Evolutionary conservation across 306 rosid genomes (phyloP).

Genomic region (Macrotyloma uniflorum): DNA sequence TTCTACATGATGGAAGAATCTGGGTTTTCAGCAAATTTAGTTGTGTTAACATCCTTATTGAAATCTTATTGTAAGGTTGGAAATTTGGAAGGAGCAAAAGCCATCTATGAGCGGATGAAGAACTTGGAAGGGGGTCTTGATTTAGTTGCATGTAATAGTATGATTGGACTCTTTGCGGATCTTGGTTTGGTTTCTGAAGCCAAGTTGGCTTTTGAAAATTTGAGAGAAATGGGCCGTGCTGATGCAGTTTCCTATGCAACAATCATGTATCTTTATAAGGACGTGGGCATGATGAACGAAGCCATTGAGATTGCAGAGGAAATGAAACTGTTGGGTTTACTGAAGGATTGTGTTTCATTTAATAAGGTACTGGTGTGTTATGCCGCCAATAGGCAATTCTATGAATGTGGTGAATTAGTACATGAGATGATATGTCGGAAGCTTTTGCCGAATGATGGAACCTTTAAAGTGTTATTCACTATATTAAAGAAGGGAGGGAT

Average conservation of each 20-base stretch:
- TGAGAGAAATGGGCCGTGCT: slow-evolving; percentile 61
- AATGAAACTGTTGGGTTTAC: slow-evolving; percentile 75
- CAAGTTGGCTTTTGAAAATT: slow-evolving; percentile 59
- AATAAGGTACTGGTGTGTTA: slow-evolving; percentile 75
- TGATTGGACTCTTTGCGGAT: slow-evolving; percentile 73
- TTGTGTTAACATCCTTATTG: slow-evolving; percentile 72
- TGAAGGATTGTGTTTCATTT: slow-evolving; percentile 73
- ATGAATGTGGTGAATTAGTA: slow-evolving; percentile 74
- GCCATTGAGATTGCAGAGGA: slow-evolving; percentile 86
- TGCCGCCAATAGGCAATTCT: slow-evolving; percentile 63
- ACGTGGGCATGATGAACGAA: slow-evolving; percentile 65
- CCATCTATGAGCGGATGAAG: slow-evolving; percentile 62
- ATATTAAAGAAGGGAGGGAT: slow-evolving; percentile 74
- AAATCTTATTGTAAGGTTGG: slow-evolving; percentile 80
- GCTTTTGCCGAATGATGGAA: slow-evolving; percentile 66
- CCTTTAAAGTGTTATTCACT: slow-evolving; percentile 68
- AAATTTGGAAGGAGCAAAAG: slow-evolving; percentile 65
- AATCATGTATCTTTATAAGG: slow-evolving; percentile 81
- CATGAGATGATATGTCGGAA: slow-evolving; percentile 77
- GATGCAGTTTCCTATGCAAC: slow-evolving; percentile 70
- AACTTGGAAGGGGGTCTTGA: slow-evolving; percentile 67
- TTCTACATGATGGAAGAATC: slow-evolving; percentile 66
- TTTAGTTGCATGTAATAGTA: slow-evolving; percentile 73
- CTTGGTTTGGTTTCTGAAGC: slow-evolving; percentile 86
- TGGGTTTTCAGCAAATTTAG: slow-evolving; percentile 65